These are phyloP conservation scores for Persicaria maculosa DNA, from an alignment of 148 eudicot species.

Conservation along the genomic window DNA sequence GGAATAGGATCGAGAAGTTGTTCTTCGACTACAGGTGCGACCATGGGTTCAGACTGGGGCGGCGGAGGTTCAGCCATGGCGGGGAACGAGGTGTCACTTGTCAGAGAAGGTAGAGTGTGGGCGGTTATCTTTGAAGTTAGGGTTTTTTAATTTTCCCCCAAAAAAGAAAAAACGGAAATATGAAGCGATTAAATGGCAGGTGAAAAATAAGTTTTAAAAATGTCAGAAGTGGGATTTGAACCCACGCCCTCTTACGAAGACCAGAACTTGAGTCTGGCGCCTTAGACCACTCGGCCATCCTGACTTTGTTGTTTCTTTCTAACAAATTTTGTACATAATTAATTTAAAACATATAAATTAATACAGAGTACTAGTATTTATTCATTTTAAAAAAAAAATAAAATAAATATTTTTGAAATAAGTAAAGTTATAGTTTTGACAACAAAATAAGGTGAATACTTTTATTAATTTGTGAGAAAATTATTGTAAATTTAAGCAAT, in stretches of 20 bases:
- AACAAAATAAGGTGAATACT: no score
- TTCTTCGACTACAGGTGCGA: background rate
- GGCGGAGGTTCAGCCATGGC: slow-evolving; percentile 13
- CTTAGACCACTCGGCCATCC: slow-evolving; percentile 40
- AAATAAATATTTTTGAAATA: no score
- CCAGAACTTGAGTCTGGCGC: slow-evolving; percentile 37
- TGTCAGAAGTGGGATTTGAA: slow-evolving; percentile 36
- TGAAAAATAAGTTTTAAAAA: background rate
- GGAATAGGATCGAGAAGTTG: background rate
- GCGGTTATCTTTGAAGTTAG: slow-evolving; percentile 18
- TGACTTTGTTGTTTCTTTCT: slow-evolving; percentile 12
- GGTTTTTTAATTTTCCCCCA: slow-evolving; percentile 21
- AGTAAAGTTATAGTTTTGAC: no score
- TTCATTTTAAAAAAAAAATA: no score
- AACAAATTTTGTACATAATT: no score
- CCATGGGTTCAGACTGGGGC: background rate
- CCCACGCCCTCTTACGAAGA: slow-evolving; percentile 34
- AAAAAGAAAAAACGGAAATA: background rate
- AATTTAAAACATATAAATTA: no score
- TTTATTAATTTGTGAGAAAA: no score
- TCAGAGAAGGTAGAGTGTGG: background rate
- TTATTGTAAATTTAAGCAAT: no score
- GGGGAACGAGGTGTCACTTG: background rate
- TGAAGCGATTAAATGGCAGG: background rate
- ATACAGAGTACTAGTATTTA: no score